Conservation (phyloP, 2,329 filamentous ascomycete genomes). For the Clonostachys solani region DNA sequence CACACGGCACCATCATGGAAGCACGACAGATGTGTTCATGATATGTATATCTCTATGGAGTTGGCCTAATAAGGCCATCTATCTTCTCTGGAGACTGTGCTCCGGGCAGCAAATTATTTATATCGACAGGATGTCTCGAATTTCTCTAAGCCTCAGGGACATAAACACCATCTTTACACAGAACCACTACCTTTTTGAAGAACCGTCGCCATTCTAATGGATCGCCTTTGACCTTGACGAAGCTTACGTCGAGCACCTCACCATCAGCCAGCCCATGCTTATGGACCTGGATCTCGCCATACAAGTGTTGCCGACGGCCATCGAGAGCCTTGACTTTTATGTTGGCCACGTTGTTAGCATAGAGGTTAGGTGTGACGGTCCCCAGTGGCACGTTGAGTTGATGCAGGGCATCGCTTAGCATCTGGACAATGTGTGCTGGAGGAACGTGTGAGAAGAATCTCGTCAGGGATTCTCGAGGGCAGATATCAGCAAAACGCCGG, state of each 20-base stretch:
- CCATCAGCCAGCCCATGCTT: slow-evolving; percentile 51
- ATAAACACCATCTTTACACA: slow-evolving; percentile 82
- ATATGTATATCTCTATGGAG: no score
- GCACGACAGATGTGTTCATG: no score
- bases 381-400: slow-evolving; percentile 77
- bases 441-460: slow-evolving; percentile 88
- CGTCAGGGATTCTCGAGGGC: slow-evolving; percentile 81
- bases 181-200: slow-evolving; percentile 90
- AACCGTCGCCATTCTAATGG: slow-evolving; percentile 94
- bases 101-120: background rate
- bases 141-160: slow-evolving; percentile 32
- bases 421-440: slow-evolving; percentile 69
- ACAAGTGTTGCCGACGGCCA: slow-evolving; percentile 65
- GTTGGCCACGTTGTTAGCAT: slow-evolving; percentile 52
- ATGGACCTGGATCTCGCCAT: slow-evolving; percentile 73
- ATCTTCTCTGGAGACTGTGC: background rate
- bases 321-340: slow-evolving; percentile 75
- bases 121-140: slow-evolving; percentile 7
- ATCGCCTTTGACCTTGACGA: slow-evolving; percentile 93
- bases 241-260: slow-evolving; percentile 78
- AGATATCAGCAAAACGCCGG: slow-evolving; percentile 83
- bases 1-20: no score
- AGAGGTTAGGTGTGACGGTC: slow-evolving; percentile 35
- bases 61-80: background rate
- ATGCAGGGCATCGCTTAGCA: slow-evolving; percentile 77